Percentiles rank a stretch among this genome's conserved stretches.
These are phyloP conservation scores for Acanthamoeba rhysodes DNA, from an alignment of 208 protist species.

Conservation along the genomic window DNA sequence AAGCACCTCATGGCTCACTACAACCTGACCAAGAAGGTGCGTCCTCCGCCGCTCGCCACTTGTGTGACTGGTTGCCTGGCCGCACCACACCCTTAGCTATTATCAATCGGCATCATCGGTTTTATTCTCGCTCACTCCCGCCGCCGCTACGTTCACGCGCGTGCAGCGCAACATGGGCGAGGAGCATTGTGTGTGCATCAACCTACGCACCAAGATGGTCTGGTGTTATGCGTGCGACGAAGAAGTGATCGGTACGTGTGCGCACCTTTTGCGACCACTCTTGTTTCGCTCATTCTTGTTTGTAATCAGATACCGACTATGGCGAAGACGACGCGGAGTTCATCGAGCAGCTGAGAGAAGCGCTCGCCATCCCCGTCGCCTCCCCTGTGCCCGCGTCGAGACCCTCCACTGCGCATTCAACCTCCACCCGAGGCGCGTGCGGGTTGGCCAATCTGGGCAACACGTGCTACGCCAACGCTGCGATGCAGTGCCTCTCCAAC, in stretches of 20 bases:
- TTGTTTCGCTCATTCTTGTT: not conserved
- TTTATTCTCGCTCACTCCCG: too few species aligned
- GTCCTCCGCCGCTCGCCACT: not conserved
- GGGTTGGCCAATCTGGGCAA: conserved; percentile 97
- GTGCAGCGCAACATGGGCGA: not conserved
- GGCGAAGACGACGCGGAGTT: not conserved
- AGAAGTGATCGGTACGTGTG: not conserved
- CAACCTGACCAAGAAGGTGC: not conserved
- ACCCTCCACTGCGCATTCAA: not conserved
- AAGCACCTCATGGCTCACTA: not conserved
- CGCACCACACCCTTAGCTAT: not conserved
- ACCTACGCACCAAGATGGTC: not conserved
- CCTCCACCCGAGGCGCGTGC: conserved; percentile 54
- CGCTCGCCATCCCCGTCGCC: not conserved
- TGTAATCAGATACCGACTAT: not conserved
- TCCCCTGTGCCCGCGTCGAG: not conserved
- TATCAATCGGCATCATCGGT: not conserved
- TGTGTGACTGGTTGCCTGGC: not conserved
- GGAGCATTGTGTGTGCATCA: not conserved
- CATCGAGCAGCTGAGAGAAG: not conserved
- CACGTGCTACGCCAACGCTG: conserved; percentile 98
- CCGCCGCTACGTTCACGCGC: not conserved
- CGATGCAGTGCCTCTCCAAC: conserved; percentile 95
- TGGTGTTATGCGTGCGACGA: conserved; percentile 22
- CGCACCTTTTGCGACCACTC: not conserved